A percentile compares a stretch with the other conserved stretches of the same genome.
Evolutionary conservation across 208 protist species (phyloP).

Genomic region (Crithidia fasciculata): DNA sequence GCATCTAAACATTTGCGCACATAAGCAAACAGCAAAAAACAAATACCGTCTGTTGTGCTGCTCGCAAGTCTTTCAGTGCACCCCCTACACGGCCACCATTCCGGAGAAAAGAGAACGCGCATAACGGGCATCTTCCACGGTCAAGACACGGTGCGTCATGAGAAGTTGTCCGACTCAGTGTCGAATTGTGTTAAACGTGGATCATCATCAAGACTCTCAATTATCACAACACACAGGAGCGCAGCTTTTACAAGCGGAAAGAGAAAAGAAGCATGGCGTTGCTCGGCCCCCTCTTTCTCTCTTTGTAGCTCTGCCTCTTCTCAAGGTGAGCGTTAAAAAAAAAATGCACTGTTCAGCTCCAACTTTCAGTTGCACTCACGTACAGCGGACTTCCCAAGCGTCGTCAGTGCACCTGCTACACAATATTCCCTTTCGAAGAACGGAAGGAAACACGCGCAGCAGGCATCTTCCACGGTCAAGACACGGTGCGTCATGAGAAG

Average conservation of each 20-base stretch:
- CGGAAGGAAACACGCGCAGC: neutral
- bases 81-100: neutral
- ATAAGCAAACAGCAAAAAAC: too few relatives aligned
- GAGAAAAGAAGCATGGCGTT: neutral
- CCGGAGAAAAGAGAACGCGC: neutral
- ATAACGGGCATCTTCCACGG: slow-evolving; percentile 25
- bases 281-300: too few relatives aligned
- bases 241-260: neutral
- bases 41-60: too few relatives aligned
- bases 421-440: neutral
- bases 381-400: neutral
- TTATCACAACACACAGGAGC: neutral
- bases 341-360: too few relatives aligned
- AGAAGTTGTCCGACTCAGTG: slow-evolving; percentile 41
- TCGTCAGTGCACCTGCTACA: slow-evolving; percentile 16
- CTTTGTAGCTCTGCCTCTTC: too few relatives aligned
- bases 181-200: slow-evolving; percentile 48
- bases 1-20: too few relatives aligned
- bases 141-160: slow-evolving; percentile 46
- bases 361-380: too few relatives aligned
- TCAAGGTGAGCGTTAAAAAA: too few relatives aligned
- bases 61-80: slow-evolving; percentile 8
- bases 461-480: slow-evolving; percentile 21
- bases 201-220: slow-evolving; percentile 22
- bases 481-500: neutral